These are phyloP conservation scores for Rasamsonia emersonii DNA, from an alignment of 2,329 filamentous ascomycete species.

Conservation along the genomic window DNA sequence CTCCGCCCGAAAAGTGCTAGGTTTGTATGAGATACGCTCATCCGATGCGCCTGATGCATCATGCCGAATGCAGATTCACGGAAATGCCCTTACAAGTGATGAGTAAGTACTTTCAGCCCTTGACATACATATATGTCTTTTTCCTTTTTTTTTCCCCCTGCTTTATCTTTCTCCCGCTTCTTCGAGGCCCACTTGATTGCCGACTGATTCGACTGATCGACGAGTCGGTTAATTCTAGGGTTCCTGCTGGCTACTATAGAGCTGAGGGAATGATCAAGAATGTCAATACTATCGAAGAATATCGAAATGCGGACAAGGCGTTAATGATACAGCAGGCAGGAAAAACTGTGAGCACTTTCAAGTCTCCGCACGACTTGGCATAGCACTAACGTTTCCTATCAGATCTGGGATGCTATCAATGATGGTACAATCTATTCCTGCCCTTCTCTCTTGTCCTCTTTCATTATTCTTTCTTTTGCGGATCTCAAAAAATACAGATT, in stretches of 20 bases:
- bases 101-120: conserved; percentile 58
- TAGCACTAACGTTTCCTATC: conserved; percentile 9
- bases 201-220: conserved; percentile 10
- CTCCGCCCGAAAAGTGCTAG: conserved; percentile 75
- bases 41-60: conserved; percentile 64
- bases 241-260: conserved; percentile 62
- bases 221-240: conserved; percentile 37
- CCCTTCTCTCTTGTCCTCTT: conserved; percentile 82
- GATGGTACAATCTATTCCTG: conserved; percentile 95
- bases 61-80: conserved; percentile 82
- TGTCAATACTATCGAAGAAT: conserved; percentile 91
- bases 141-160: neutral
- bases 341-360: conserved; percentile 52
- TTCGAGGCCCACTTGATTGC: neutral
- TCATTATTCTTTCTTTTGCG: conserved; percentile 82
- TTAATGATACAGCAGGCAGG: conserved; percentile 71
- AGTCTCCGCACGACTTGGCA: neutral
- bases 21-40: conserved; percentile 76
- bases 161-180: neutral
- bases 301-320: conserved; percentile 71
- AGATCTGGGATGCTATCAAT: conserved; percentile 97
- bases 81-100: conserved; percentile 73
- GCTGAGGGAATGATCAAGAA: conserved; percentile 94
- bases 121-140: too few species aligned
- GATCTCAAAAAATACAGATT: conserved; percentile 97